Evolutionary conservation across 768 basidiomycete species (phyloP).

Genomic region (Xerocomellus intermedius): DNA sequence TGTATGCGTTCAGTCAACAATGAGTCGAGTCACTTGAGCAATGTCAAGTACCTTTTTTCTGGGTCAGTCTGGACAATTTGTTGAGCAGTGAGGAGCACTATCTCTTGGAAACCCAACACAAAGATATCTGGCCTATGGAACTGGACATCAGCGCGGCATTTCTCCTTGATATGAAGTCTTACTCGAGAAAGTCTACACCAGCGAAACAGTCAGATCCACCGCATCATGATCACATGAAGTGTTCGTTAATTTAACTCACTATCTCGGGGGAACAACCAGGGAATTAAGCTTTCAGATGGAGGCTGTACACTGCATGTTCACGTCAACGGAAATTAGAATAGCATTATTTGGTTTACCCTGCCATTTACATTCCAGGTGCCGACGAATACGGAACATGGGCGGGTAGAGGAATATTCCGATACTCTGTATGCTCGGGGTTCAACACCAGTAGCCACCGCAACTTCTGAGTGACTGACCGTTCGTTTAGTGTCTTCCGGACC

Average conservation of each 20-base stretch:
- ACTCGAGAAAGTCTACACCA: conserved; percentile 20
- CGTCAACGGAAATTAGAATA: conserved; percentile 4
- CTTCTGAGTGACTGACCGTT: conserved; percentile 47
- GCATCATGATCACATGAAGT: background rate
- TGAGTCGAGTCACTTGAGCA: background rate
- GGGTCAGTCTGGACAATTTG: conserved; percentile 97
- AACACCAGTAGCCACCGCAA: background rate
- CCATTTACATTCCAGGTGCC: conserved; percentile 99
- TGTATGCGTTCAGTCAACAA: conserved; percentile 31
- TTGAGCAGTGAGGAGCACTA: conserved; percentile 95
- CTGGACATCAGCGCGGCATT: conserved; percentile 27
- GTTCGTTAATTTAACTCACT: conserved; percentile 45
- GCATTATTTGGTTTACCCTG: conserved; percentile 47
- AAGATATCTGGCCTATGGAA: conserved; percentile 78
- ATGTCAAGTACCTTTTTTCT: conserved; percentile 69
- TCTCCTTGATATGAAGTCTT: conserved; percentile 1
- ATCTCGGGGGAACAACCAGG: conserved; percentile 87
- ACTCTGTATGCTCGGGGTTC: conserved; percentile 42
- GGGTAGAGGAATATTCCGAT: conserved; percentile 80
- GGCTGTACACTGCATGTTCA: conserved; percentile 40
- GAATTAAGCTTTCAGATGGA: conserved; percentile 76
- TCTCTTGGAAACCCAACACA: conserved; percentile 92
- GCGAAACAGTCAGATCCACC: background rate
- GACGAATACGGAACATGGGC: conserved; percentile 69
- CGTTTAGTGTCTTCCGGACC: conserved; percentile 66